phyloP scores from a whole-genome alignment of 2,329 filamentous ascomycete genomes.

The Laburnicola sp. region DNA sequence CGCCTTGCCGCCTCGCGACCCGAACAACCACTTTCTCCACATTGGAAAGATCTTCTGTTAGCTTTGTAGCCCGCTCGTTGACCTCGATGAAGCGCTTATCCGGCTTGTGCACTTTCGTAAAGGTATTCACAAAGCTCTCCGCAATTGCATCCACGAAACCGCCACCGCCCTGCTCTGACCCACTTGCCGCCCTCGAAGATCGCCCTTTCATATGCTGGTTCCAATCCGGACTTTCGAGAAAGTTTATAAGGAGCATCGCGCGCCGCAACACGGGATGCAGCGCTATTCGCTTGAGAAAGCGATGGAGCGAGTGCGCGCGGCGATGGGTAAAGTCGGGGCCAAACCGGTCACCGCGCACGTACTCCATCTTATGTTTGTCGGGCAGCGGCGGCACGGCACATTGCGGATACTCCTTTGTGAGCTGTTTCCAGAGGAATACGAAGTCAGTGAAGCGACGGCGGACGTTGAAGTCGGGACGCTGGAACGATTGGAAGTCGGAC shows the following conservation, averaged over 20 bases:
- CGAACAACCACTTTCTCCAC: conserved; percentile 95
- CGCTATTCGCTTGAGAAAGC: conserved; percentile 83
- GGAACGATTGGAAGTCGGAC: conserved; percentile 94
- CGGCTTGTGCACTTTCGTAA: conserved; percentile 93
- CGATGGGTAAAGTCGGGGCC: conserved; percentile 88
- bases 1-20: conserved; percentile 82
- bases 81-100: conserved; percentile 95
- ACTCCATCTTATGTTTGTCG: conserved; percentile 99
- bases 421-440: conserved; percentile 90
- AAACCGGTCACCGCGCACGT: conserved; percentile 94
- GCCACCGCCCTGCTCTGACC: conserved; percentile 50
- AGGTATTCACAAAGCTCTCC: conserved; percentile 95
- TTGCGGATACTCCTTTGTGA: conserved; percentile 84
- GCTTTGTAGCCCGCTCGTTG: conserved; percentile 85
- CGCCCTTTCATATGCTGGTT: conserved; percentile 90
- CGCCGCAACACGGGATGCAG: conserved; percentile 87
- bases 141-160: conserved; percentile 94
- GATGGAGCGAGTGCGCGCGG: conserved; percentile 84
- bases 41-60: conserved; percentile 85
- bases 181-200: conserved; percentile 63
- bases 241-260: conserved; percentile 79
- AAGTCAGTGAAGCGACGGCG: conserved; percentile 97
- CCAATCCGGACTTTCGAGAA: conserved; percentile 93
- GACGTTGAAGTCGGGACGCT: conserved; percentile 75
- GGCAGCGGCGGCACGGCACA: conserved; percentile 92